Base-by-base conservation (phyloP, 495 filamentous ascomycete species). In the Massariosphaeria phaeospora region DNA sequence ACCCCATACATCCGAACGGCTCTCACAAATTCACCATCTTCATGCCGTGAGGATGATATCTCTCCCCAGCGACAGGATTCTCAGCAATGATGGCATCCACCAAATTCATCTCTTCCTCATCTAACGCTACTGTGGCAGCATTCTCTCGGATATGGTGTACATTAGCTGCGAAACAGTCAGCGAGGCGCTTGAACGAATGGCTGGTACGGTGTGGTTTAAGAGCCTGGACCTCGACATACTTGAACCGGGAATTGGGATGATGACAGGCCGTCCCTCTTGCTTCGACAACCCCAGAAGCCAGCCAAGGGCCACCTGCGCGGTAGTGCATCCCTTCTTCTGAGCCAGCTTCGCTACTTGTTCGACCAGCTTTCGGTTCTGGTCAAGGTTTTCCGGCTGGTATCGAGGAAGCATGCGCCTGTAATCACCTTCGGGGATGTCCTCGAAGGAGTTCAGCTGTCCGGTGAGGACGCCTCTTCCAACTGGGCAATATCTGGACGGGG, bases 211-310 rank as follows among this genome's bases (percentile, higher is more conserved):
- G 11, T 48, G 15, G 17, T 13, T 7, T 48, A 21, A 27, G 30
- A 35, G n/a, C n/a, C n/a, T n/a, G n/a, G n/a, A n/a, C 2, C 33
- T 15, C 13, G 26, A 35, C 51, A 21, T 29, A 23, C 23, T 30
- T 1, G 50, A 20, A 31, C 89, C 89, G 1, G 88, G 89, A 59
- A 95, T 93, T 2, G 89, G 89, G 50, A 93, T 84, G 60, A 94
- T 84, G 5, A 73, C 76, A 13, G 83, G 81, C 67, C 83, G 76
- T 9, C 80, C 85, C 36, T 79, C 71, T 59, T 76, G 72, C 30
- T 69, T 70, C 33, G 77, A 75, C 49, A 82, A 65, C 1, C 68
- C 70, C 34, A 68, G 70, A 3, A 83, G 72, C 88, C 89, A 96
- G n/a, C 70, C 77, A 52, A 95, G 71, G 10, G 88, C 89, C 29